A percentile compares a stretch with the other conserved stretches of the same genome.
Conservation (phyloP, 2,329 filamentous ascomycete species). For the Paradendryphiella salina region DNA sequence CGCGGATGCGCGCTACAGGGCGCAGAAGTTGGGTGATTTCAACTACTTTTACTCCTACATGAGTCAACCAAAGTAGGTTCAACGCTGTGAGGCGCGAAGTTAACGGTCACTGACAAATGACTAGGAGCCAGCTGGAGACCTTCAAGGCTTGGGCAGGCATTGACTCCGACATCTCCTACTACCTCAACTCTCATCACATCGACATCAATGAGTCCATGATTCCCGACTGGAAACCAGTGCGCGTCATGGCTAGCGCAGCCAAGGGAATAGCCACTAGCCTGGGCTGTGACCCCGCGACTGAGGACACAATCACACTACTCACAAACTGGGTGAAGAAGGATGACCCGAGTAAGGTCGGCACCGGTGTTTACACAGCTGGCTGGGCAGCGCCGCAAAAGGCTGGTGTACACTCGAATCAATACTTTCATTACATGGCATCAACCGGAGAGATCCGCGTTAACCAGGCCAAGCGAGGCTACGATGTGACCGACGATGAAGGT, state of each 20-base stretch:
- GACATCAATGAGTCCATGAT: constrained; percentile 95
- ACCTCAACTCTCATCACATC: constrained; percentile 92
- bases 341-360: constrained; percentile 71
- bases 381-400: constrained; percentile 94
- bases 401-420: constrained; percentile 94
- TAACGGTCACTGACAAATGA: constrained; percentile 65
- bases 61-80: constrained; percentile 64
- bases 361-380: constrained; percentile 88
- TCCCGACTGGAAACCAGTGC: constrained; percentile 74
- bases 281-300: constrained; percentile 78
- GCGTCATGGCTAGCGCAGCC: constrained; percentile 76
- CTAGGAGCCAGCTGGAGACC: constrained; percentile 86
- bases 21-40: constrained; percentile 81
- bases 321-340: constrained; percentile 82
- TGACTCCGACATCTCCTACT: constrained; percentile 93
- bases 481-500: constrained; percentile 80
- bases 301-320: constrained; percentile 90
- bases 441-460: constrained; percentile 86
- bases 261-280: constrained; percentile 77
- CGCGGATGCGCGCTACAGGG: constrained; percentile 79
- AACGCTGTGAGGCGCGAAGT: constrained; percentile 46
- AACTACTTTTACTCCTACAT: constrained; percentile 99
- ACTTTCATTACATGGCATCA: constrained; percentile 90
- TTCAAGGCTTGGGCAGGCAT: constrained; percentile 93
- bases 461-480: constrained; percentile 92